Base-by-base conservation (phyloP, 192 early-diverging fungal genomes). In the Backusella tuberculispora region DNA sequence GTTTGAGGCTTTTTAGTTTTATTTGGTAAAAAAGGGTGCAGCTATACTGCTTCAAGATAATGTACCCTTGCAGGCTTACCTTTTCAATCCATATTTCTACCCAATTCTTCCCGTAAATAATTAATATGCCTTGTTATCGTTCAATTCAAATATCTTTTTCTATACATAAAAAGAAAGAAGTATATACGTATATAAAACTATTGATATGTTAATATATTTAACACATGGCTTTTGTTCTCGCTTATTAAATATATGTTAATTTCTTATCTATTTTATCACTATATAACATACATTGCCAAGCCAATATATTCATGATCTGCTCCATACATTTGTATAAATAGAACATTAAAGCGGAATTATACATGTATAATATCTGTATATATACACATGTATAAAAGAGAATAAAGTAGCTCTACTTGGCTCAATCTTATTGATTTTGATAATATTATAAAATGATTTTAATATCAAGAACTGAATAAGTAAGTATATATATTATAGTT, bases 11-110 rank as follows among this genome's bases (percentile, higher is more conserved):
- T 29, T 60, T 56, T 56, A 12, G 19, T 53, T 53, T 26, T 10
- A 60, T 60, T 60, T 60, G 53, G 53, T 26, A 53, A 53, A 53
- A 60, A 60, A 24, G 53, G 21, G 53, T 60, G 53, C 21, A 60
- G 10, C 21, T 60, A 24, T 60, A 60, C 53, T 26, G 10, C 53
- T 26, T 60, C 53, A 60, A 60, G 53, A 60, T 60, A 60, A 4
- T 26, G 21, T 26, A 24, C 53, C 10, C 5, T 60, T 60, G 21
- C 21, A 60, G 21, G 12, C 6, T 60, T 60, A 26, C 24, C 26
- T 5, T 24, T 60, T 24, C 10, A 13, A 26, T 60, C 53, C 3
- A 13, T 14, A 26, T 26, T 26, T 60, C 21, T 60, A 60, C 53
- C 53, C 53, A 60, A 26, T 60, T 60, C 26, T 60, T 60, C 53